Evolutionary conservation across 225 moss, liverwort and hornwort genomes (phyloP).

Genomic region (Pseudoscleropodium purum): DNA sequence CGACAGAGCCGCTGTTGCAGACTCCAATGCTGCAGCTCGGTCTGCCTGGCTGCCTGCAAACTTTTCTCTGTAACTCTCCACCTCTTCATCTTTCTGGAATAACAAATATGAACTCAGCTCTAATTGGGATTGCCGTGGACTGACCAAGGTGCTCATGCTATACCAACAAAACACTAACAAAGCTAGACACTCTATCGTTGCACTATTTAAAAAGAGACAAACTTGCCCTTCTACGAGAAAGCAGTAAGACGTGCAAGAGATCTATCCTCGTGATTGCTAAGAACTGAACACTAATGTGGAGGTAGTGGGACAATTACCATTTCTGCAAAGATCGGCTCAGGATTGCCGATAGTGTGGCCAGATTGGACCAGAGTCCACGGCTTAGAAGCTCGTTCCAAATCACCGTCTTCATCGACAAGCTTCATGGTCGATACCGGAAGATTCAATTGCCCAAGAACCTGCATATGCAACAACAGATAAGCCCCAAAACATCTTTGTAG

Average conservation of each 20-base stretch:
- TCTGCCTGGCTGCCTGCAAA: conserved; percentile 95
- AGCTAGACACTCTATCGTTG: not conserved
- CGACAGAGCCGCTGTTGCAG: conserved; percentile 24
- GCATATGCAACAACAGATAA: not conserved
- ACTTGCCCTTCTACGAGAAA: not conserved
- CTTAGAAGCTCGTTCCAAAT: conserved; percentile 53
- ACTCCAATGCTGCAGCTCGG: conserved; percentile 55
- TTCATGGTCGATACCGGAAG: conserved; percentile 53
- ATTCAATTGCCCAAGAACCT: conserved; percentile 75
- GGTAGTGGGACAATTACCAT: conserved; percentile 32
- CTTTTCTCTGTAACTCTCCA: conserved; percentile 58
- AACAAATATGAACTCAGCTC: not conserved
- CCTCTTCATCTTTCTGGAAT: conserved; percentile 70
- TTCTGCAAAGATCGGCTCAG: conserved; percentile 74
- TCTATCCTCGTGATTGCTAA: not conserved
- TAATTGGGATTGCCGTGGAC: not conserved
- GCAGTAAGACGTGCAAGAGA: not conserved
- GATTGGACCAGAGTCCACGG: conserved; percentile 80
- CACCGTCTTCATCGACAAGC: conserved; percentile 60
- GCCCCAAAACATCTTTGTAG: not conserved
- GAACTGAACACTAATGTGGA: not conserved
- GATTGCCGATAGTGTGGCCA: conserved; percentile 72
- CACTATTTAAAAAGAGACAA: not conserved
- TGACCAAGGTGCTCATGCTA: not conserved
- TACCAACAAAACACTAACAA: not conserved